Evolutionary conservation across 2,329 filamentous ascomycete species (phyloP).

Genomic region (Paraphaeosphaeria sporulosa): DNA sequence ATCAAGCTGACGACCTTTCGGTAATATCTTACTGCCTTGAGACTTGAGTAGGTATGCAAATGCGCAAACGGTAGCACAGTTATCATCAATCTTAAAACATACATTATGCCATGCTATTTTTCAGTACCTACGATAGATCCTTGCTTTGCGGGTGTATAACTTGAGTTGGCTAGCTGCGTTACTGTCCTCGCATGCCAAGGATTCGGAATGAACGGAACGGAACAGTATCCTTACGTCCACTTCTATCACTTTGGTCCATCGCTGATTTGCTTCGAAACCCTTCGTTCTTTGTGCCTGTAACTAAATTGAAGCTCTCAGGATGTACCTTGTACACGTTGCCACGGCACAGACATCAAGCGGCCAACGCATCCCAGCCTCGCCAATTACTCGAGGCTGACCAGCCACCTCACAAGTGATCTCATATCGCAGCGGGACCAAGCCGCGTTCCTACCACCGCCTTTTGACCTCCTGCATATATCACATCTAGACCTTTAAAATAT

Average conservation of each 20-base stretch:
- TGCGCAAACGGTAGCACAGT: too few relatives aligned
- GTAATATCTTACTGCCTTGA: too few relatives aligned
- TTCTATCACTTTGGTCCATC: neutral
- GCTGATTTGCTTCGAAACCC: neutral
- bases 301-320: slow-evolving; percentile 12
- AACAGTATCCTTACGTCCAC: neutral
- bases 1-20: too few relatives aligned
- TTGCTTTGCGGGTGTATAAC: neutral
- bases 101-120: neutral
- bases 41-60: too few relatives aligned
- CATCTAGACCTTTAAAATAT: slow-evolving; percentile 1
- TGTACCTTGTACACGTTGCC: slow-evolving; percentile 24
- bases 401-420: slow-evolving; percentile 32
- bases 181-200: neutral
- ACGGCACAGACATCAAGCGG: slow-evolving; percentile 30
- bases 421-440: slow-evolving; percentile 6
- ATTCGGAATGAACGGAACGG: slow-evolving; percentile 11
- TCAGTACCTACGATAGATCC: neutral
- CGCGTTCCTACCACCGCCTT: slow-evolving; percentile 16
- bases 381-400: slow-evolving; percentile 39
- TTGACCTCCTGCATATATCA: slow-evolving; percentile 23
- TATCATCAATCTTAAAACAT: too few relatives aligned
- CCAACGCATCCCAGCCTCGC: slow-evolving; percentile 46
- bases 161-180: neutral
- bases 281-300: neutral